A percentile compares a stretch with the other conserved stretches of the same genome.
Evolutionary conservation across 1,139 yeast species (phyloP).

Genomic region (Pichia kudriavzevii): DNA sequence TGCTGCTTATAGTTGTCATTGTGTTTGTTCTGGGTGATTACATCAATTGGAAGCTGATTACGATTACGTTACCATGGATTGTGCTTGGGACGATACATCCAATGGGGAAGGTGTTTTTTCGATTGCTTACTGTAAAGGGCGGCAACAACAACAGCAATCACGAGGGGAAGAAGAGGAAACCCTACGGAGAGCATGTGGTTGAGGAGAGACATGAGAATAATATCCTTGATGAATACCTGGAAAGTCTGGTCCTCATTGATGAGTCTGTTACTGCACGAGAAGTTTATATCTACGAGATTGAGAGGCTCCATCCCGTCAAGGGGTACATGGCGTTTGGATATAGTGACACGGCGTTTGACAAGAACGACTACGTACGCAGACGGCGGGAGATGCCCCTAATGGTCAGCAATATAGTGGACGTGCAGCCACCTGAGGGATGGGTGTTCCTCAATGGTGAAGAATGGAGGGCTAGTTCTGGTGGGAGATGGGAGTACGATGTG

Average conservation of each 20-base stretch:
- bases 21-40: conserved; percentile 51
- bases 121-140: conserved; percentile 24
- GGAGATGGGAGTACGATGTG: conserved; percentile 44
- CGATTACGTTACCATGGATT: conserved; percentile 53
- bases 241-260: conserved; percentile 40
- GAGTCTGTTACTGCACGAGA: conserved; percentile 53
- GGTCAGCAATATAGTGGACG: conserved; percentile 44
- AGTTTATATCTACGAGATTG: conserved; percentile 74
- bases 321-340: conserved; percentile 50
- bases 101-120: conserved; percentile 8
- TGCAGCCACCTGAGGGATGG: conserved; percentile 68
- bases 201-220: neutral
- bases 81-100: conserved; percentile 50
- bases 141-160: conserved; percentile 12
- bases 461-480: conserved; percentile 68
- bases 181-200: neutral
- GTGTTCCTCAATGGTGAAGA: conserved; percentile 50
- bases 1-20: conserved; percentile 30
- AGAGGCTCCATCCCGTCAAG: conserved; percentile 51
- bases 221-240: neutral
- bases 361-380: conserved; percentile 41
- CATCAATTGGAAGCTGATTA: conserved; percentile 59
- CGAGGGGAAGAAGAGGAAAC: neutral
- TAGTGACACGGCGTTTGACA: conserved; percentile 46
- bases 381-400: conserved; percentile 66